phyloP scores from a whole-genome alignment of 2,329 filamentous ascomycete genomes.

The Metarhizium anisopliae region DNA sequence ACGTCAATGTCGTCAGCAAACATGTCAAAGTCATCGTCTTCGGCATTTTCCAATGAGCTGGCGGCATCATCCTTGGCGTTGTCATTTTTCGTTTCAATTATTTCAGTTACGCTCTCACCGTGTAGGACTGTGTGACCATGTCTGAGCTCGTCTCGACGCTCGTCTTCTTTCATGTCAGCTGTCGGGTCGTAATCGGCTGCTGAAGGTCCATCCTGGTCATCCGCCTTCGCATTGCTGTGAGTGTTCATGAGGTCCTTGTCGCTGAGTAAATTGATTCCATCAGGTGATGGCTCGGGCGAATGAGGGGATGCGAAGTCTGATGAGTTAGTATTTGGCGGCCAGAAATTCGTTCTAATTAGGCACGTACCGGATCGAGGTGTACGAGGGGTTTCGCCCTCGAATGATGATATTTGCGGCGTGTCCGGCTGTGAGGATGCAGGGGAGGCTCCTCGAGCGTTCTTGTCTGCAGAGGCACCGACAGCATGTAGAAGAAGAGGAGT shows the following conservation, averaged over 20 bases:
- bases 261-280: conserved; percentile 53
- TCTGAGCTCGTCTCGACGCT: conserved; percentile 58
- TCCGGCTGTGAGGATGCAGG: conserved; percentile 41
- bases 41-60: conserved; percentile 43
- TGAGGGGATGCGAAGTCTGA: conserved; percentile 32
- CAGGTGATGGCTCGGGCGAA: conserved; percentile 39
- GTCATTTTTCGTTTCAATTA: conserved; percentile 1
- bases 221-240: conserved; percentile 32
- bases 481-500: conserved; percentile 69
- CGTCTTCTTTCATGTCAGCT: conserved; percentile 79
- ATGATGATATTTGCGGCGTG: conserved; percentile 26
- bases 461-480: conserved; percentile 52
- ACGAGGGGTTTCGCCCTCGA: conserved; percentile 27
- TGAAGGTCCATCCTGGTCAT: conserved; percentile 65
- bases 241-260: conserved; percentile 60
- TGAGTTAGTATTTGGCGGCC: conserved; percentile 12
- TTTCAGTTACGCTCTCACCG: conserved; percentile 25
- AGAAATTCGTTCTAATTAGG: neutral
- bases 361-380: conserved; percentile 41
- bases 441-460: conserved; percentile 42
- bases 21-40: conserved; percentile 75
- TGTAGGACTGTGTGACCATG: conserved; percentile 46
- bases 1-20: conserved; percentile 75
- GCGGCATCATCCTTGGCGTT: conserved; percentile 6
- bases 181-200: conserved; percentile 90